These are phyloP conservation scores for Scedosporium boydii DNA, from an alignment of 2,329 filamentous ascomycete species.

Conservation along the genomic window DNA sequence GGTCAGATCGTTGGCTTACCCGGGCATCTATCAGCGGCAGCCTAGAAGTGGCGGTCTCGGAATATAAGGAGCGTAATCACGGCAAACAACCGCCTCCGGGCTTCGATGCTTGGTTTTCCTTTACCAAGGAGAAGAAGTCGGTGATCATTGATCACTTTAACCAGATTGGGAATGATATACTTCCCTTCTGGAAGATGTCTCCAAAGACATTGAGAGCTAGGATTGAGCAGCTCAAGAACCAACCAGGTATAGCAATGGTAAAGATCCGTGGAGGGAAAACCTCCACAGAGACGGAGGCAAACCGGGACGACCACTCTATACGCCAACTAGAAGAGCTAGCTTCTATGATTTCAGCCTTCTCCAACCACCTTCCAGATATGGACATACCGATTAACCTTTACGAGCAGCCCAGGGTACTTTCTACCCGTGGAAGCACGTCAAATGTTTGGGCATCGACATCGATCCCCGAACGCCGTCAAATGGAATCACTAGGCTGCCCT, in stretches of 20 bases:
- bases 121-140: conserved; percentile 59
- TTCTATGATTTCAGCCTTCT: conserved; percentile 63
- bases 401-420: conserved; percentile 62
- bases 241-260: conserved; percentile 36
- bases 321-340: conserved; percentile 35
- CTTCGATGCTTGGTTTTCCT: conserved; percentile 79
- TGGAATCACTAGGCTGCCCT: conserved; percentile 4
- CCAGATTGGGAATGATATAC: conserved; percentile 64
- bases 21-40: conserved; percentile 37
- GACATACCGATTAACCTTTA: conserved; percentile 74
- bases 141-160: conserved; percentile 72
- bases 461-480: conserved; percentile 13
- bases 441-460: conserved; percentile 23
- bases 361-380: conserved; percentile 70
- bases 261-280: conserved; percentile 58
- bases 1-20: conserved; percentile 38
- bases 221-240: conserved; percentile 27
- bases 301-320: conserved; percentile 18
- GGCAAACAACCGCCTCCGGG: conserved; percentile 66
- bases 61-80: conserved; percentile 44
- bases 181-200: conserved; percentile 68
- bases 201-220: conserved; percentile 59
- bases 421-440: conserved; percentile 18
- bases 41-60: conserved; percentile 33
- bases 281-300: background rate